Percentiles rank a stretch among this genome's conserved stretches.
phyloP scores from a whole-genome alignment of 345 rosid genomes.

The Mercurialis annua region DNA sequence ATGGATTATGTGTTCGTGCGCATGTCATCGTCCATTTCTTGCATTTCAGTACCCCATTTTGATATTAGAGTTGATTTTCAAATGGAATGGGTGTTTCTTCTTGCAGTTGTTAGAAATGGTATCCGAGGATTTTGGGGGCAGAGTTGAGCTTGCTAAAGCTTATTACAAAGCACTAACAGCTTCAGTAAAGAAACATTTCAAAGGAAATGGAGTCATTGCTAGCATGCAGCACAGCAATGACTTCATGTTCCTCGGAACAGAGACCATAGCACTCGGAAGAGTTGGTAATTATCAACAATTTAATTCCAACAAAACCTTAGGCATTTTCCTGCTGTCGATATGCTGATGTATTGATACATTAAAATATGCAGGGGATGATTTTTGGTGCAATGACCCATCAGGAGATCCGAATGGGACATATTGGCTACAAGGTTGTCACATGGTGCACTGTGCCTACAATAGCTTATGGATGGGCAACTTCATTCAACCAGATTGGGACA shows the following conservation, averaged over 20 bases:
- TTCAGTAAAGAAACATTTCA: constrained; percentile 74
- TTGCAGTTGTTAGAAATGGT: constrained; percentile 76
- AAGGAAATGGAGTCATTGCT: constrained; percentile 91
- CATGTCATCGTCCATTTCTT: not conserved
- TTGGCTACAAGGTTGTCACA: constrained; percentile 98
- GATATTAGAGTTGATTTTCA: not conserved
- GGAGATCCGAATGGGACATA: constrained; percentile 87
- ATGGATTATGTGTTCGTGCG: not conserved
- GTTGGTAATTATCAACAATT: constrained; percentile 45
- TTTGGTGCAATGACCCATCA: constrained; percentile 92
- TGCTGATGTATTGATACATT: too few relatives aligned
- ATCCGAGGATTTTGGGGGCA: constrained; percentile 80
- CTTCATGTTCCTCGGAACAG: constrained; percentile 94
- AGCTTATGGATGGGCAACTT: constrained; percentile 97
- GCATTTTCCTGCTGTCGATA: too few relatives aligned
- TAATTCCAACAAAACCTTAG: not conserved
- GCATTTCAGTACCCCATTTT: not conserved
- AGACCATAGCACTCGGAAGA: constrained; percentile 83
- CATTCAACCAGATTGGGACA: constrained; percentile 98
- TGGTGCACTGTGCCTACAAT: constrained; percentile 96
- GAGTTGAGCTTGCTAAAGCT: constrained; percentile 78
- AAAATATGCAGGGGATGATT: constrained; percentile 93
- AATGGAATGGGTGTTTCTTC: not conserved
- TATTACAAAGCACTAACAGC: constrained; percentile 73
- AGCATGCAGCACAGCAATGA: constrained; percentile 98